Evolutionary conservation across 305 asterid genomes (phyloP).

Genomic region (Striga hermonthica): DNA sequence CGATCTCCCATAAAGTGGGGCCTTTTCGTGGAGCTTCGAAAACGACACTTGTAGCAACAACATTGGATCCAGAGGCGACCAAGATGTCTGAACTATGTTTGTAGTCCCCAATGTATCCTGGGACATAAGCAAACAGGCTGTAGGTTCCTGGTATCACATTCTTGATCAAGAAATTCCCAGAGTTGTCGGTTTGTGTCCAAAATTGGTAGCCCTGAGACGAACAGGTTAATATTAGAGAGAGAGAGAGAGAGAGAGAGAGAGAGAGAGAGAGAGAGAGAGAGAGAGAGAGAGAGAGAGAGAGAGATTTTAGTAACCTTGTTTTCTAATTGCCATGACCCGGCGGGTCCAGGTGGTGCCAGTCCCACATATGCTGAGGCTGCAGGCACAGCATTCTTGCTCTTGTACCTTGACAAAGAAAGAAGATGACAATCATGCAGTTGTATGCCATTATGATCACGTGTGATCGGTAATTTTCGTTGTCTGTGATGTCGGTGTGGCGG

Average conservation of each 20-base stretch:
- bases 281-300: background rate
- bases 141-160: constrained; percentile 47
- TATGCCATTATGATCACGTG: too few relatives aligned
- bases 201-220: constrained; percentile 60
- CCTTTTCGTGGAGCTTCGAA: constrained; percentile 61
- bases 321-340: constrained; percentile 78
- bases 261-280: background rate
- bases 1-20: constrained; percentile 72
- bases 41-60: constrained; percentile 28
- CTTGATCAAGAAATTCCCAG: constrained; percentile 43
- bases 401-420: constrained; percentile 30
- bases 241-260: background rate
- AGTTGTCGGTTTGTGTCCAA: constrained; percentile 47
- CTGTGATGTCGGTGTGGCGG: too few relatives aligned
- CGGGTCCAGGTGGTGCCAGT: constrained; percentile 51
- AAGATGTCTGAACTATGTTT: constrained; percentile 35
- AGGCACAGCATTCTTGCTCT: constrained; percentile 23
- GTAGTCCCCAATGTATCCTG: constrained; percentile 52
- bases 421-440: too few relatives aligned
- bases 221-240: background rate
- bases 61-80: constrained; percentile 37
- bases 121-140: constrained; percentile 51
- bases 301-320: constrained; percentile 46
- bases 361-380: constrained; percentile 57
- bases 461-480: too few relatives aligned